These are phyloP conservation scores for Usnea hakonensis DNA, from an alignment of 495 filamentous ascomycete species.

Conservation along the genomic window DNA sequence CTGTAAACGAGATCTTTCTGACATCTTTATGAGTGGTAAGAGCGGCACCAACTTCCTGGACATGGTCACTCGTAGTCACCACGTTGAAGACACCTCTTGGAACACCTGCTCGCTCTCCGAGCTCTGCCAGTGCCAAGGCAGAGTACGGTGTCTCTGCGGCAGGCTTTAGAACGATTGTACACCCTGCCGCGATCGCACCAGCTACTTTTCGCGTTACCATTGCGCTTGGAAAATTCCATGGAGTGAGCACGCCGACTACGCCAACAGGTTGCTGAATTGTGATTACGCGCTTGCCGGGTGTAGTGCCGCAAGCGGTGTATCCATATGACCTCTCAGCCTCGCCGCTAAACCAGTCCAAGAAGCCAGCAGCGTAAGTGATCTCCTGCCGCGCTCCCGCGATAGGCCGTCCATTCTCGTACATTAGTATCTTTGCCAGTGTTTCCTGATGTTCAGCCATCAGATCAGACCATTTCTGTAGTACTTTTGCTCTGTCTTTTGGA, in stretches of 20 bases:
- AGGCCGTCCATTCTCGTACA: conserved; percentile 44
- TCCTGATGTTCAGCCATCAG: conserved; percentile 34
- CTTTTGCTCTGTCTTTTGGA: background rate
- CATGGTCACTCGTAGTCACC: conserved; percentile 22
- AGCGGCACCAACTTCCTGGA: conserved; percentile 13
- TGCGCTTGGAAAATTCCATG: conserved; percentile 38
- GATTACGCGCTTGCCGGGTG: conserved; percentile 34
- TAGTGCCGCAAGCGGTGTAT: conserved; percentile 28
- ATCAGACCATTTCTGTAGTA: background rate
- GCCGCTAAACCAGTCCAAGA: conserved; percentile 31
- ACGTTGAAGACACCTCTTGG: conserved; percentile 21
- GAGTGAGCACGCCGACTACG: conserved; percentile 29
- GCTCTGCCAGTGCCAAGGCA: conserved; percentile 20
- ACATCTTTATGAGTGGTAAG: conserved; percentile 18
- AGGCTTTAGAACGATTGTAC: conserved; percentile 28
- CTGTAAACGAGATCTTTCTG: conserved; percentile 47
- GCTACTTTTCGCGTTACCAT: conserved; percentile 37
- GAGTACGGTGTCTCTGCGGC: conserved; percentile 25
- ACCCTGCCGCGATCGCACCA: conserved; percentile 34
- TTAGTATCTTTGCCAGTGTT: conserved; percentile 41
- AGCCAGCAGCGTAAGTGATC: conserved; percentile 42
- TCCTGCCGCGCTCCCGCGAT: conserved; percentile 39
- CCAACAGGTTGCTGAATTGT: conserved; percentile 42
- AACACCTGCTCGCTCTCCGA: conserved; percentile 20
- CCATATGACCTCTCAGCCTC: conserved; percentile 34